Conservation (phyloP, 805 yeast species). For the Debaryomyces hansenii region DNA sequence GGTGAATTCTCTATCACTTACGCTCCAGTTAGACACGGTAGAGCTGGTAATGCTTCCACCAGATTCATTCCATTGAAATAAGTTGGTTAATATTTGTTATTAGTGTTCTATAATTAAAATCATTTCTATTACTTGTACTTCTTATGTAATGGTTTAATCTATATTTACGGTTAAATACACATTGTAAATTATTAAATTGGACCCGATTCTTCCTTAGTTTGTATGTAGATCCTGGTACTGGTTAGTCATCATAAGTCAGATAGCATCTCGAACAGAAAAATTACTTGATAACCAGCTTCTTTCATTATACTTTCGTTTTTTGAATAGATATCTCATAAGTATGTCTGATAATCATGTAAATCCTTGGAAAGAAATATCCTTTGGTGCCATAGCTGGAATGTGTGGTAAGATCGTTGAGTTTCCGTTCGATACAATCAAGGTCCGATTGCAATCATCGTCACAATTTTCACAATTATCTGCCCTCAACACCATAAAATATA, state of each 20-base stretch:
- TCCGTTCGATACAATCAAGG: slow-evolving; percentile 93
- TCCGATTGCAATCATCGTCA: slow-evolving; percentile 69
- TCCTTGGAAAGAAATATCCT: slow-evolving; percentile 40
- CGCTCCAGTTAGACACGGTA: slow-evolving; percentile 99
- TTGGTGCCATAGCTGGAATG: slow-evolving; percentile 71
- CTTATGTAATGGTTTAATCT: slow-evolving; percentile 10
- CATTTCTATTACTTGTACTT: neutral
- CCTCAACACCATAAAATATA: slow-evolving; percentile 60
- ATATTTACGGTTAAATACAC: slow-evolving; percentile 8
- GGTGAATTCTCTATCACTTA: slow-evolving; percentile 99
- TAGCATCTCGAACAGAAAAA: no score
- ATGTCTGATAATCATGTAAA: slow-evolving; percentile 8
- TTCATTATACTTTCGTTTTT: no score
- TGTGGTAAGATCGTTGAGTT: slow-evolving; percentile 82
- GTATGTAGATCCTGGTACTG: no score
- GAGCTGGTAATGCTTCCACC: slow-evolving; percentile 84
- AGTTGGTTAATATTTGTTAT: slow-evolving; percentile 16
- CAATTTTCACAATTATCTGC: slow-evolving; percentile 55
- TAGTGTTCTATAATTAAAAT: slow-evolving; percentile 10
- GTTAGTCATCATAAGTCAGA: no score
- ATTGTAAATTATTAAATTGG: slow-evolving; percentile 3
- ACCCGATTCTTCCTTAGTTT: neutral
- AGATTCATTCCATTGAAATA: slow-evolving; percentile 71
- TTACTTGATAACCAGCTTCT: no score
- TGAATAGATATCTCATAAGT: no score